Base-by-base conservation (phyloP, 108 stramenopile genomes). In the Pseudonitzschia multistriata region DNA sequence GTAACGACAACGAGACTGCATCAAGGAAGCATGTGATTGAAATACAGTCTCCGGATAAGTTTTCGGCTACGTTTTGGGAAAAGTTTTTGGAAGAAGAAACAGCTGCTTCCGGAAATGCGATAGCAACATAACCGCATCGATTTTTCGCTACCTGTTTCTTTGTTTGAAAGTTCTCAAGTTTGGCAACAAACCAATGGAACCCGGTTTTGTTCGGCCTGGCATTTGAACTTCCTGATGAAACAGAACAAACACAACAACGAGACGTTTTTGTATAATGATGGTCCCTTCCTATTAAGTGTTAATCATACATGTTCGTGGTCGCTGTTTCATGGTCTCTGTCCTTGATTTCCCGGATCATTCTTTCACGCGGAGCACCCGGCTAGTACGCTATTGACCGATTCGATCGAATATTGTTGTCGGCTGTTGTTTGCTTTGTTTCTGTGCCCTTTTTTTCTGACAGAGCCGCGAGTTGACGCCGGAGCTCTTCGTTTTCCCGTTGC, bases 401-500 rank as follows among this genome's bases (percentile, higher is more conserved):
- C 30, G 3, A 68, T 30, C 29, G 53, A 33, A 33, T 68, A 53
- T 53, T 68, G 67, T 10, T n/a, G n/a, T n/a, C n/a, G n/a, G n/a
- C n/a, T n/a, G n/a, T n/a, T n/a, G n/a, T n/a, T n/a, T n/a, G n/a
- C 37, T 65, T 57, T 8, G 21, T 33, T 3, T 81, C 53, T 79
- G 39, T 34, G 39, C 48, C 66, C 0, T 71, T 70, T 69, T 77
- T 53, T 24, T 92, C 67, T 17, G 56, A 57, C 31, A 57, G 25
- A 5, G 56, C 56, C 28, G 80, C 80, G 45, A 87, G 50, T 68
- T 88, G 72, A 30, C 61, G 64, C 54, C 81, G 83, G 47, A 94
- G 64, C 49, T 85, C 78, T 67, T 89, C 88, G 76, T 96, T 94
- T 78, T 96, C 91, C 40, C 79, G 73, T 78, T 87, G 62, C 72